A percentile compares a stretch with the other conserved stretches of the same genome.
These are phyloP conservation scores for Fusarium sp. DNA, from an alignment of 2,329 filamentous ascomycete genomes.

Conservation along the genomic window DNA sequence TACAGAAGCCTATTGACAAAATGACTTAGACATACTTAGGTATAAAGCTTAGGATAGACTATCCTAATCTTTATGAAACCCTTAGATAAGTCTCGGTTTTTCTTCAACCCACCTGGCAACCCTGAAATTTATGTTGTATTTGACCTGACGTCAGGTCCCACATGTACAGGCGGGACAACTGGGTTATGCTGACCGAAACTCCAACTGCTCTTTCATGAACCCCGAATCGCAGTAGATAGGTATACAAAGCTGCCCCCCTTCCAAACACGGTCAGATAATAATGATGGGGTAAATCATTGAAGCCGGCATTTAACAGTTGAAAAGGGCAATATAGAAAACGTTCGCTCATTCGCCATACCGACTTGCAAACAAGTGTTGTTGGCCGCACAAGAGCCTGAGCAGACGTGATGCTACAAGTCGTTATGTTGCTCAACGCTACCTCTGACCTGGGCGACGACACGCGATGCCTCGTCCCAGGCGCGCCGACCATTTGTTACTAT, in stretches of 20 bases:
- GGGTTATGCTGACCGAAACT: not conserved
- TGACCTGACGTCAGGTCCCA: conserved; percentile 9
- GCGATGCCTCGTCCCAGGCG: conserved; percentile 51
- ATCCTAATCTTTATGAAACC: too few relatives aligned
- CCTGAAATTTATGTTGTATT: not conserved
- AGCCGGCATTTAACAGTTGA: not conserved
- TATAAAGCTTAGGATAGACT: too few relatives aligned
- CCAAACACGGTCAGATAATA: not conserved
- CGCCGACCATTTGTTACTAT: conserved; percentile 57
- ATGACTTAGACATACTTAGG: too few relatives aligned
- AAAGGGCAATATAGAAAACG: conserved; percentile 1
- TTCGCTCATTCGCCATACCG: not conserved
- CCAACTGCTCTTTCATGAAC: not conserved
- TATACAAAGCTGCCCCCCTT: not conserved
- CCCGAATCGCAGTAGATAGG: not conserved
- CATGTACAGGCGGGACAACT: conserved; percentile 1
- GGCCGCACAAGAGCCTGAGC: not conserved
- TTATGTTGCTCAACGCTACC: conserved; percentile 47
- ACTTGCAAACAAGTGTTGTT: not conserved
- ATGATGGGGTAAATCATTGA: conserved; percentile 29
- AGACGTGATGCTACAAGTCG: conserved; percentile 41
- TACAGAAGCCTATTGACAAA: too few relatives aligned
- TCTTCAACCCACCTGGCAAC: not conserved
- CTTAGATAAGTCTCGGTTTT: too few relatives aligned
- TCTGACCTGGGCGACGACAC: conserved; percentile 45